These are phyloP conservation scores for Mucor mucedo DNA, from an alignment of 371 early-diverging fungal genomes.

Conservation along the genomic window DNA sequence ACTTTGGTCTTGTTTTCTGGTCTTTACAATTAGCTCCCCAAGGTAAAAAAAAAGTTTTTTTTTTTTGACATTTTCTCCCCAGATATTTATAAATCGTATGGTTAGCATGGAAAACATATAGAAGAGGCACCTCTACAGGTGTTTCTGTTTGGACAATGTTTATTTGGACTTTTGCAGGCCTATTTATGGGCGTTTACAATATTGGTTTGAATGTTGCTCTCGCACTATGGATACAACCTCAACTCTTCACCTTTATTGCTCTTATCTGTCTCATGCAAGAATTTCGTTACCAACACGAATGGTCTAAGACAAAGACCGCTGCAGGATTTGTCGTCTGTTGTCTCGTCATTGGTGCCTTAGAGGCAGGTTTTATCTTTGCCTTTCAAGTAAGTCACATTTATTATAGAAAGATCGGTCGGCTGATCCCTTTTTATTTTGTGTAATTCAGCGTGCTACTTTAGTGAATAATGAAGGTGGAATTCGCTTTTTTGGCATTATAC, in stretches of 20 bases:
- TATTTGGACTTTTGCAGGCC: constrained; percentile 53
- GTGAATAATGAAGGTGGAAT: constrained; percentile 31
- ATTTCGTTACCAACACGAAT: constrained; percentile 43
- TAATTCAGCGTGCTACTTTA: constrained; percentile 13
- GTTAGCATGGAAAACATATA: constrained; percentile 41
- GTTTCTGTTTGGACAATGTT: constrained; percentile 54
- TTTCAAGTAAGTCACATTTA: constrained; percentile 17
- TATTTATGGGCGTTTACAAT: constrained; percentile 54
- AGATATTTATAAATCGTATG: not conserved
- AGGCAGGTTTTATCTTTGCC: constrained; percentile 34
- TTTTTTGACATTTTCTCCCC: too few relatives aligned
- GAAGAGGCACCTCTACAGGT: constrained; percentile 48
- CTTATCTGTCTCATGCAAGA: constrained; percentile 50
- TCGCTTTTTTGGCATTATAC: constrained; percentile 51
- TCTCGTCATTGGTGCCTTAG: constrained; percentile 28
- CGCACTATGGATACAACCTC: constrained; percentile 61
- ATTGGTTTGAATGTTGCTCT: constrained; percentile 55
- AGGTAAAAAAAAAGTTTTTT: constrained; percentile 28
- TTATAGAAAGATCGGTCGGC: not conserved
- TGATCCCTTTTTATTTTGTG: not conserved
- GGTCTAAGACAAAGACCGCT: constrained; percentile 16
- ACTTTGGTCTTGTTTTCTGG: constrained; percentile 63
- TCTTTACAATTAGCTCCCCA: constrained; percentile 65
- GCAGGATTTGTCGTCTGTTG: constrained; percentile 11
- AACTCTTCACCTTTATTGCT: constrained; percentile 52